Evolutionary conservation across 2,329 filamentous ascomycete genomes (phyloP).

Genomic region (Colletotrichum godetiae): DNA sequence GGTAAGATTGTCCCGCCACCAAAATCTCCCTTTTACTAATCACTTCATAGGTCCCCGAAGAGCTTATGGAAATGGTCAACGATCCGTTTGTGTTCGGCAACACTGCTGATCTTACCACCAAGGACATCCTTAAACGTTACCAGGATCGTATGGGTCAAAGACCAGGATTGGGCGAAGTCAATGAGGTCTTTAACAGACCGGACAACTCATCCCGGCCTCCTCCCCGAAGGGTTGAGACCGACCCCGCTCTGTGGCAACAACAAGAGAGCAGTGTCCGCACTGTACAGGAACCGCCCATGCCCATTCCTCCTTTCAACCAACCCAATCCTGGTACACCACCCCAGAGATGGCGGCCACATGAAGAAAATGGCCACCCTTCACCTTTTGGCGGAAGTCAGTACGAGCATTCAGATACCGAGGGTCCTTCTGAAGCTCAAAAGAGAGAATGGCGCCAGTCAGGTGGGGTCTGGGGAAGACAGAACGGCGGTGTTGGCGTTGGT

Average conservation of each 20-base stretch:
- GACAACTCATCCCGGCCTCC: constrained; percentile 67
- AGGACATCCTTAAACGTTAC: constrained; percentile 95
- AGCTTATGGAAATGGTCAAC: constrained; percentile 86
- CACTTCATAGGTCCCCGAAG: constrained; percentile 82
- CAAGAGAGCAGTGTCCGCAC: constrained; percentile 87
- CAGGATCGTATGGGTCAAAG: constrained; percentile 77
- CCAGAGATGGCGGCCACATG: constrained; percentile 59
- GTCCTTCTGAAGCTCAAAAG: constrained; percentile 55
- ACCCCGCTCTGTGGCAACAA: constrained; percentile 84
- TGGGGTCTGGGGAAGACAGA: constrained; percentile 58
- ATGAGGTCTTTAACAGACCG: constrained; percentile 67
- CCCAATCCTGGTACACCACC: constrained; percentile 61
- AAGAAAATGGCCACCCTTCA: constrained; percentile 54
- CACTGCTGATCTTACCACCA: constrained; percentile 89
- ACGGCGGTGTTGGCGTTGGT: constrained; percentile 62
- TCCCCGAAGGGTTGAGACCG: constrained; percentile 81
- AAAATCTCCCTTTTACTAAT: constrained; percentile 34
- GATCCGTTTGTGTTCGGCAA: constrained; percentile 86
- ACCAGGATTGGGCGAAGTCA: constrained; percentile 68
- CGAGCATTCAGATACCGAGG: constrained; percentile 56
- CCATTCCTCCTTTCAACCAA: constrained; percentile 44
- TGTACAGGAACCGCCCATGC: constrained; percentile 69
- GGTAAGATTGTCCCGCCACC: constrained; percentile 66
- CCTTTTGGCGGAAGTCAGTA: constrained; percentile 55
- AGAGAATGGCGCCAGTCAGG: constrained; percentile 70